Base-by-base conservation (phyloP, 768 basidiomycete species). In the Hygrocybe punicea region DNA sequence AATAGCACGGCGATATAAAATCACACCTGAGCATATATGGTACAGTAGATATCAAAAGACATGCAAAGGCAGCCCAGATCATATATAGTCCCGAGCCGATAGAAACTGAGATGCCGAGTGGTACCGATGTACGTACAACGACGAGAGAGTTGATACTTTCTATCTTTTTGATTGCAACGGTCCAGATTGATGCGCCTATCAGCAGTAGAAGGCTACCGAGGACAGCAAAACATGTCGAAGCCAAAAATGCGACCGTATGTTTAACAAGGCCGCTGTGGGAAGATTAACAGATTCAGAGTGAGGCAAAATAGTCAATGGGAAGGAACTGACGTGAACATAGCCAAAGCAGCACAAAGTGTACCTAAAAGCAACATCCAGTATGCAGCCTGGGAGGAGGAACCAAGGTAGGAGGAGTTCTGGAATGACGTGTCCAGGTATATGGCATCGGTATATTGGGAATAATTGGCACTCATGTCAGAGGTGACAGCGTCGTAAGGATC, bases 21-120 rank as follows among this genome's bases (percentile, higher is more conserved):
- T 6, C 84, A 45, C 59, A 89, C 89, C 84, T 90, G 63, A 90
- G 78, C 78, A 89, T 80, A 66, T 91, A 92, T 13, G 91, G 91
- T 40, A 88, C 67, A 50, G 84, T 73, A 1, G 90, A 89, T 17
- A 79, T 75, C 36, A 83, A 69, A 36, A 91, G 75, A 66, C 81
- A 81, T 24, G 78, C 86, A 66, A 88, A 89, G 3, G 88, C 81
- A 1, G 85, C 86, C 91, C 91, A 93, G 8, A 82, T 73, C 45
- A 92, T 71, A 69, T 77, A 84, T 55, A 91, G 64, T 19, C 81
- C 90, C 51, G 76, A 71, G 13, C 88, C 90, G 11, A 76, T 73
- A 1, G 84, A 78, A 7, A 91, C 79, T 11, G 73, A 67, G 42
- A 93, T 87, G 37, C 88, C 90, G 34, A 90, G 67, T 3, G 78